Percentiles rank a stretch among this genome's conserved stretches.
These are phyloP conservation scores for Hanseniaspora thailandica DNA, from an alignment of 805 yeast species.

Conservation along the genomic window DNA sequence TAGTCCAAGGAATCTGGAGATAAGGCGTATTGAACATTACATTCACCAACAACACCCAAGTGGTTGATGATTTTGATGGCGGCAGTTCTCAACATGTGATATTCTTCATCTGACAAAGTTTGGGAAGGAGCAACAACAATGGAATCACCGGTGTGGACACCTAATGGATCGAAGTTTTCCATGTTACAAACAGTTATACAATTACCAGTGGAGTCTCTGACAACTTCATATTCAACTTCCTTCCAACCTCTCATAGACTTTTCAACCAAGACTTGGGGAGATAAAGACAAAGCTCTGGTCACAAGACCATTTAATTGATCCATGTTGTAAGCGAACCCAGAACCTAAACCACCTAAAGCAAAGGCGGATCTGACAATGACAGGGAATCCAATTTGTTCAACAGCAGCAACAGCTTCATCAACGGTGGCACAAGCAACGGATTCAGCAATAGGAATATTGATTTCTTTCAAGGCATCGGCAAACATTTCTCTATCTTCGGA, in stretches of 20 bases:
- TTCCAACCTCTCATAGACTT: slow-evolving; percentile 98
- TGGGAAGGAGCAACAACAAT: slow-evolving; percentile 98
- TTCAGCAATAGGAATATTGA: slow-evolving; percentile 88
- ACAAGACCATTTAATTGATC: slow-evolving; percentile 72
- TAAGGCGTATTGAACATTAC: slow-evolving; percentile 94
- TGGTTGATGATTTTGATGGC: slow-evolving; percentile 96
- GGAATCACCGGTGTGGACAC: slow-evolving; percentile 98
- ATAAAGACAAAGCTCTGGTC: slow-evolving; percentile 82
- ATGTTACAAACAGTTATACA: slow-evolving; percentile 98
- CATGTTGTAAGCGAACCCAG: slow-evolving; percentile 90
- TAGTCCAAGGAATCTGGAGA: slow-evolving; percentile 89
- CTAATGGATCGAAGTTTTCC: slow-evolving; percentile 98
- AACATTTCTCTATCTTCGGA: slow-evolving; percentile 97
- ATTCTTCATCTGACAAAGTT: slow-evolving; percentile 91
- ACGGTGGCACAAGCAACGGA: slow-evolving; percentile 74
- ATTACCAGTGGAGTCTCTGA: slow-evolving; percentile 91
- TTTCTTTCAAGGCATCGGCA: slow-evolving; percentile 88
- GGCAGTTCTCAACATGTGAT: slow-evolving; percentile 93
- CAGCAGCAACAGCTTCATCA: slow-evolving; percentile 76
- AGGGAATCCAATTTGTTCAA: slow-evolving; percentile 80
- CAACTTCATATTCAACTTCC: slow-evolving; percentile 97
- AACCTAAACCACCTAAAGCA: slow-evolving; percentile 95
- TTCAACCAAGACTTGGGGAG: slow-evolving; percentile 93
- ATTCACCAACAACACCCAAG: slow-evolving; percentile 97
- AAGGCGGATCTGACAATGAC: slow-evolving; percentile 95